Evolutionary conservation across 2,329 filamentous ascomycete genomes (phyloP), one percentile per base, ranked within the genome.

Genomic region (Periconia sp.): DNA sequence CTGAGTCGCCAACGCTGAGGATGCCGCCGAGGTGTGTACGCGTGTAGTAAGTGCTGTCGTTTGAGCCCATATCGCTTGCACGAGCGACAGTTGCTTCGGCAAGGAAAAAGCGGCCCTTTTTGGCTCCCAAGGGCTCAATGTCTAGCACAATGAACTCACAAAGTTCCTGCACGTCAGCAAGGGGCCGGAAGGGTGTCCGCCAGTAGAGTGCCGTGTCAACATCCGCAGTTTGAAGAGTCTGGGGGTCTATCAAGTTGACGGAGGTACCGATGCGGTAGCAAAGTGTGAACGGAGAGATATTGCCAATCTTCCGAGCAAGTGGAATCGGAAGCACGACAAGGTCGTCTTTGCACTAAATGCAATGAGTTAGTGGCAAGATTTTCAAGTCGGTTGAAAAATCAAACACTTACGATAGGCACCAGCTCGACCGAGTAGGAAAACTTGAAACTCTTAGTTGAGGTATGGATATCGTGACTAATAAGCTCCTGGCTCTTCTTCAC

Each of bases 121-220:
- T 83, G 19, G 82, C 81, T 30, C 88, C 89, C 0, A 88, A 81
- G 1, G 87, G 86, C 71, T 99, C 94, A 56, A 97, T 93, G 68
- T 99, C 94, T 79, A 99, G 90, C 40, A 99, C 82, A 54, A 97
- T 86, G 68, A 97, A 99, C 74, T 99, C 94, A 19, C 90, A 87
- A 14, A 99, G 82, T 50, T 95, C 88, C 52, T 87, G 85, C 2
- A 92, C 86, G 61, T 97, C 92, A 1, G 93, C 88, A 11, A 99
- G 82, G 1, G 90, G 86, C 19, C 81, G 80, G 78, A 99, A 97
- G 0, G 94, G 94, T 10, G 88, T 82, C 49, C 94, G 84, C 94
- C 94, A 99, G 80, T 95, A 99, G 47, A 92, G 84, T 3, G 87
- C 82, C 1, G 89, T 84, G 62, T 88, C 88, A 52, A 99, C 82